A percentile compares a stretch with the other conserved stretches of the same genome.
Evolutionary conservation across 2,329 filamentous ascomycete genomes (phyloP).

Genomic region (Gaeumannomyces sp.): DNA sequence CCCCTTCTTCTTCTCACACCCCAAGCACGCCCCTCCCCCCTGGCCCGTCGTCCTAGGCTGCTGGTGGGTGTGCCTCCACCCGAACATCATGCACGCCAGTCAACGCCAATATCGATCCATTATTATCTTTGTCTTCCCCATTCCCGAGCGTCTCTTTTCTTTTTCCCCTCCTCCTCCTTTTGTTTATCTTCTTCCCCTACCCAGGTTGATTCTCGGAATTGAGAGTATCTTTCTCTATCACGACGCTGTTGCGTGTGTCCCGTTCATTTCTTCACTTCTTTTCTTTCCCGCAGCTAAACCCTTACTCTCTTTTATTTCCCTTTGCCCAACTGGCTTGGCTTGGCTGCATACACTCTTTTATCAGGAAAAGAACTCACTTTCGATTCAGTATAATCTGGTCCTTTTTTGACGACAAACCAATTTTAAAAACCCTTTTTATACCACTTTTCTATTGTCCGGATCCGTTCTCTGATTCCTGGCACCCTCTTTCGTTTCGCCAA

Average conservation of each 20-base stretch:
- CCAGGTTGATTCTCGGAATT: conserved; percentile 21
- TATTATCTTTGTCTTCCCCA: conserved; percentile 27
- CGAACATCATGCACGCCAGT: conserved; percentile 25
- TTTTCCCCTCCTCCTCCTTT: conserved; percentile 22
- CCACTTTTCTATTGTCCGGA: conserved; percentile 20
- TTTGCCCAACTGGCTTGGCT: conserved; percentile 51
- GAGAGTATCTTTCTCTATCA: conserved; percentile 15
- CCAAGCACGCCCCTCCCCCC: conserved; percentile 16
- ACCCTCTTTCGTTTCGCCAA: conserved; percentile 15
- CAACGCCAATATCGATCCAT: conserved; percentile 21
- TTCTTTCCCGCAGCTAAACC: conserved; percentile 32
- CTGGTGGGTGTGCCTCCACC: conserved; percentile 25
- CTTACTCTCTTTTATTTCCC: conserved; percentile 34
- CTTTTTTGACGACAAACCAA: conserved; percentile 14
- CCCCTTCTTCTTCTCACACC: conserved; percentile 11
- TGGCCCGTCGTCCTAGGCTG: neutral
- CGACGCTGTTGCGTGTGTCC: conserved; percentile 25
- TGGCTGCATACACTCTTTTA: conserved; percentile 53
- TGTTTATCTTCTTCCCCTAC: conserved; percentile 17
- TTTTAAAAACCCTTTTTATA: conserved; percentile 15
- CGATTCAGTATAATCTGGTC: conserved; percentile 31
- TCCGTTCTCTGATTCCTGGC: conserved; percentile 16
- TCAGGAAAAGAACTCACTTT: conserved; percentile 23
- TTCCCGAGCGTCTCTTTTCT: conserved; percentile 21
- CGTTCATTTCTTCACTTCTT: conserved; percentile 26